phyloP scores from a whole-genome alignment of 805 yeast genomes.

The Candida quercuum region DNA sequence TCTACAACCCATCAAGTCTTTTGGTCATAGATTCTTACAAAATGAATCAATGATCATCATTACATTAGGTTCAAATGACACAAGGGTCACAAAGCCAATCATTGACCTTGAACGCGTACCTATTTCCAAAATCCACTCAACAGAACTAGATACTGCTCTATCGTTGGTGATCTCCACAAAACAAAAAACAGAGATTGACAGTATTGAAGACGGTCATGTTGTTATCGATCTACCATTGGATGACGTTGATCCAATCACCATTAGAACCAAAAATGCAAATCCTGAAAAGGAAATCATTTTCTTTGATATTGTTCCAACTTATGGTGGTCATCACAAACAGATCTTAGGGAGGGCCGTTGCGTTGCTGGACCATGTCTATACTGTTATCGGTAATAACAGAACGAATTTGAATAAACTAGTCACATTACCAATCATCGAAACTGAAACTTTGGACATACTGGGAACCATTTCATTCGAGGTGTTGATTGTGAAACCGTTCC shows the following conservation, averaged over 20 bases:
- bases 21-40: slow-evolving; percentile 74
- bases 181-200: slow-evolving; percentile 9
- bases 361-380: slow-evolving; percentile 51
- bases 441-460: slow-evolving; percentile 63
- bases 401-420: slow-evolving; percentile 60
- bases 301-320: slow-evolving; percentile 89
- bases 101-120: slow-evolving; percentile 73
- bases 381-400: slow-evolving; percentile 63
- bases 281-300: slow-evolving; percentile 53
- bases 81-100: slow-evolving; percentile 52
- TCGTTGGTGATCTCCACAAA: slow-evolving; percentile 56
- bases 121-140: slow-evolving; percentile 65
- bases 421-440: slow-evolving; percentile 73
- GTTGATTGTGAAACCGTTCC: slow-evolving; percentile 64
- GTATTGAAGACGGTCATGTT: slow-evolving; percentile 52
- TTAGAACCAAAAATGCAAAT: slow-evolving; percentile 47
- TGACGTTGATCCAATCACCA: slow-evolving; percentile 69
- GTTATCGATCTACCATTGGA: slow-evolving; percentile 78
- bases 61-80: slow-evolving; percentile 83
- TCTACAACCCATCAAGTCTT: slow-evolving; percentile 62
- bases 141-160: slow-evolving; percentile 84
- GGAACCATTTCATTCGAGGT: slow-evolving; percentile 78
- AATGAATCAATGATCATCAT: slow-evolving; percentile 70
- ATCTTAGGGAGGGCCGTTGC: slow-evolving; percentile 85
- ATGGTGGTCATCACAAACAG: slow-evolving; percentile 43